Conservation (phyloP, 768 basidiomycete genomes). For the Sporobolomyces roseus region DNA sequence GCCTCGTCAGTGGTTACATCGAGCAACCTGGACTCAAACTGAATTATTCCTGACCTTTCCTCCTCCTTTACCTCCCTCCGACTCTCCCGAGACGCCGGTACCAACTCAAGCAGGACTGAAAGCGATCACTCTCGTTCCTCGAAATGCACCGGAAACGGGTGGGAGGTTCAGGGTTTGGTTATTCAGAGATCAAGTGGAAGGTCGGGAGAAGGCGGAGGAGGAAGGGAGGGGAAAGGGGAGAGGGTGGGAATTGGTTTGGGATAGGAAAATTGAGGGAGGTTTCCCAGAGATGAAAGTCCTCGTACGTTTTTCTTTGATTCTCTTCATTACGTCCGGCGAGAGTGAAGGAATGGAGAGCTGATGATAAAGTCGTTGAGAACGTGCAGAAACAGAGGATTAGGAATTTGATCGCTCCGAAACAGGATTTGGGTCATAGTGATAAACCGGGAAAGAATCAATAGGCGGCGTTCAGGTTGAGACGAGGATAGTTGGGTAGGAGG, state of each 20-base stretch:
- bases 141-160: slow-evolving; percentile 49
- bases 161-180: slow-evolving; percentile 52
- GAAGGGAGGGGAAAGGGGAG: slow-evolving; percentile 17
- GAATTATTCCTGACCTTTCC: slow-evolving; percentile 53
- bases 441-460: slow-evolving; percentile 8
- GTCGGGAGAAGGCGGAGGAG: neutral
- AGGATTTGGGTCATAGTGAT: slow-evolving; percentile 50
- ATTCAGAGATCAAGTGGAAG: slow-evolving; percentile 16
- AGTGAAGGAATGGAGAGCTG: too few relatives aligned
- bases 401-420: slow-evolving; percentile 49
- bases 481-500: too few relatives aligned
- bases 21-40: slow-evolving; percentile 51
- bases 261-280: slow-evolving; percentile 52
- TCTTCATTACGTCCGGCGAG: too few relatives aligned
- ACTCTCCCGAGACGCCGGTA: neutral
- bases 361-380: too few relatives aligned
- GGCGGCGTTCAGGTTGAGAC: neutral
- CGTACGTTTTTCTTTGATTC: slow-evolving; percentile 4
- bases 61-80: slow-evolving; percentile 34
- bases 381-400: slow-evolving; percentile 50
- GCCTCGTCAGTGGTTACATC: slow-evolving; percentile 46
- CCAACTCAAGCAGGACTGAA: slow-evolving; percentile 23
- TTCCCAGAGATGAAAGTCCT: slow-evolving; percentile 50
- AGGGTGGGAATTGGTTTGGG: slow-evolving; percentile 47
- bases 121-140: slow-evolving; percentile 49